These are phyloP conservation scores for Starmerella etchellsii DNA, from an alignment of 805 yeast species.

Conservation along the genomic window DNA sequence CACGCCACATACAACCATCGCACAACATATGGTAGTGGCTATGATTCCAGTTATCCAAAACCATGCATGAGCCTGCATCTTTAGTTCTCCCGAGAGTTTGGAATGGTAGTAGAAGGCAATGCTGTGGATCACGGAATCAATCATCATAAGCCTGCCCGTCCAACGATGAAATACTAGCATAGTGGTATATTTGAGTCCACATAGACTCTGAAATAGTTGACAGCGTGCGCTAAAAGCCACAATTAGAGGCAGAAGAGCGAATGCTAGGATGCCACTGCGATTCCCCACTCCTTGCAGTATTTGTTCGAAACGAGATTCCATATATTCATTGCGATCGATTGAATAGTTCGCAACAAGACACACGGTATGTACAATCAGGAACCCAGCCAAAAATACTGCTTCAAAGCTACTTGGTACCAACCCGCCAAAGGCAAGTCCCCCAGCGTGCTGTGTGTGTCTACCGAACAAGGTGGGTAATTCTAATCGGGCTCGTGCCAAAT, in stretches of 20 bases:
- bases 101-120: slow-evolving; percentile 8
- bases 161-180: slow-evolving; percentile 13
- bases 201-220: slow-evolving; percentile 1
- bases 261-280: slow-evolving; percentile 14
- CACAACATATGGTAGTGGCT: slow-evolving; percentile 1
- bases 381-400: slow-evolving; percentile 3
- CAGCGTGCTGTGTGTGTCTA: slow-evolving; percentile 4
- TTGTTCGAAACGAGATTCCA: slow-evolving; percentile 8
- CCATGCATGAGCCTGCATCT: neutral
- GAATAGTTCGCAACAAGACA: slow-evolving; percentile 6
- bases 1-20: slow-evolving; percentile 1
- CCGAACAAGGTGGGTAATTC: slow-evolving; percentile 3
- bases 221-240: slow-evolving; percentile 10
- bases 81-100: slow-evolving; percentile 1
- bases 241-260: slow-evolving; percentile 11
- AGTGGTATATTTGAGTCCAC: slow-evolving; percentile 11
- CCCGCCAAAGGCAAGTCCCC: slow-evolving; percentile 14
- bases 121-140: slow-evolving; percentile 13
- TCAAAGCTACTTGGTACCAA: slow-evolving; percentile 7
- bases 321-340: slow-evolving; percentile 8
- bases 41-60: slow-evolving; percentile 13
- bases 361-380: slow-evolving; percentile 7
- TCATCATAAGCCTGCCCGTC: slow-evolving; percentile 11
- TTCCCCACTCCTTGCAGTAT: slow-evolving; percentile 11
- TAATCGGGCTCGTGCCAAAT: slow-evolving; percentile 1